These are phyloP conservation scores for Keqinozyma sinolaborantium DNA, from an alignment of 1,139 yeast genomes.

Conservation along the genomic window DNA sequence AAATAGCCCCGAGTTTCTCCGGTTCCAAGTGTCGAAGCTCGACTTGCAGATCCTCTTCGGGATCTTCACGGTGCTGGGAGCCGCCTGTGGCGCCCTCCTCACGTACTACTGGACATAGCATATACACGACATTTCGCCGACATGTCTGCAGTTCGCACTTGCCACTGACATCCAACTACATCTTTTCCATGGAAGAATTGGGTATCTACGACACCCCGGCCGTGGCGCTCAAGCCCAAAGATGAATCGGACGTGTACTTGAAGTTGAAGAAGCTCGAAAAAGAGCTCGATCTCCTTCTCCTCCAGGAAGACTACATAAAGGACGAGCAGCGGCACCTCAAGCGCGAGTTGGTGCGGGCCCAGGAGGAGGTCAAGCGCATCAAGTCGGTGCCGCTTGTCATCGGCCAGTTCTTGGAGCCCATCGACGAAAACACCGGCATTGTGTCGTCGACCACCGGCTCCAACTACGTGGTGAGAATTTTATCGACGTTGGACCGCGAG, in stretches of 20 bases:
- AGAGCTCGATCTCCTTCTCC: conserved; percentile 73
- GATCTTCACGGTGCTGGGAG: background rate
- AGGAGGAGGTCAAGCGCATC: conserved; percentile 96
- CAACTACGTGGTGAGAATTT: conserved; percentile 90
- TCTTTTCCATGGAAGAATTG: conserved; percentile 24
- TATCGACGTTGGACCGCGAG: conserved; percentile 93
- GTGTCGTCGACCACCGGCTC: conserved; percentile 98
- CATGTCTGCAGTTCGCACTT: no score
- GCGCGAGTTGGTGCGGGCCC: conserved; percentile 92
- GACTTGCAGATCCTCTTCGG: background rate
- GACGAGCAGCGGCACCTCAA: conserved; percentile 97
- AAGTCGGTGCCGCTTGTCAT: conserved; percentile 97
- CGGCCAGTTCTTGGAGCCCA: conserved; percentile 97
- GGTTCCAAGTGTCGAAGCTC: background rate
- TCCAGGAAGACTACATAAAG: conserved; percentile 95
- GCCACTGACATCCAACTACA: no score
- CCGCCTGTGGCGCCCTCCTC: background rate
- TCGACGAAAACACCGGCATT: conserved; percentile 94
- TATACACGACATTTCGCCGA: no score
- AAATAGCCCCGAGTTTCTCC: background rate
- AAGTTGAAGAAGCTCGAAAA: conserved; percentile 84
- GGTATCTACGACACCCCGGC: conserved; percentile 19
- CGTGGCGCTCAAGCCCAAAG: conserved; percentile 15
- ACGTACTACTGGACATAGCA: background rate
- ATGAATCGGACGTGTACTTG: conserved; percentile 68